phyloP scores from a whole-genome alignment of 768 basidiomycete species.

The Suillus subaureus region DNA sequence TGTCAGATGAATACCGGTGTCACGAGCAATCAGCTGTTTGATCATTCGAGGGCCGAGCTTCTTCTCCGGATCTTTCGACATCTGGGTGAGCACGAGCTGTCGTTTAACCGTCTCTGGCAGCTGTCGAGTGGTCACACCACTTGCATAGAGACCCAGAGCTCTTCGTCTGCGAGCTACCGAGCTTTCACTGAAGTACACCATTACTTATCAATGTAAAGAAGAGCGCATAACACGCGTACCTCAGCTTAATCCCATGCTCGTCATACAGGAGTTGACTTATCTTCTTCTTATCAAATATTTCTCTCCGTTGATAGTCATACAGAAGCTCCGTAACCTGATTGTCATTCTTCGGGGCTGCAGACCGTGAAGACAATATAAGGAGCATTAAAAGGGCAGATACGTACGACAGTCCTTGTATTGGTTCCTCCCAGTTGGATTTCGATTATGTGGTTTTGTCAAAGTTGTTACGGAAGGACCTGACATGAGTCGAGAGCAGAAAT shows the following conservation, averaged over 20 bases:
- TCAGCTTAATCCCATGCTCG: conserved; percentile 33
- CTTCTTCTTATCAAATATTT: conserved; percentile 27
- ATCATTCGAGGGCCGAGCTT: conserved; percentile 30
- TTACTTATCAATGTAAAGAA: neutral
- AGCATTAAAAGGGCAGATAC: conserved; percentile 14
- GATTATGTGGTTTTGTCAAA: conserved; percentile 11
- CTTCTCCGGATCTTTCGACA: conserved; percentile 35
- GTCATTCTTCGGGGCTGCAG: conserved; percentile 28
- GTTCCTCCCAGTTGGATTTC: conserved; percentile 30
- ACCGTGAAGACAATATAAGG: neutral
- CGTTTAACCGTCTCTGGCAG: conserved; percentile 32
- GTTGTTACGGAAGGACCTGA: conserved; percentile 6
- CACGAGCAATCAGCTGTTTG: conserved; percentile 31
- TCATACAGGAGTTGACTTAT: conserved; percentile 27
- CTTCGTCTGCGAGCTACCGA: conserved; percentile 30
- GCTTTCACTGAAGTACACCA: conserved; percentile 26
- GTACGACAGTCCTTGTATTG: conserved; percentile 33
- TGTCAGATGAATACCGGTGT: conserved; percentile 36
- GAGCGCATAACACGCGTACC: conserved; percentile 23
- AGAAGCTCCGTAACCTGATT: conserved; percentile 19
- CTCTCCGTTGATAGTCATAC: conserved; percentile 27
- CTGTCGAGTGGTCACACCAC: conserved; percentile 30
- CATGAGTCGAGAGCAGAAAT: conserved; percentile 2
- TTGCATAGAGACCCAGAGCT: conserved; percentile 31
- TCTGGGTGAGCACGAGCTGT: conserved; percentile 37